Percentiles rank a stretch among this genome's conserved stretches.
Conservation (phyloP, 2,329 filamentous ascomycete genomes). For the Alternaria brassicae region DNA sequence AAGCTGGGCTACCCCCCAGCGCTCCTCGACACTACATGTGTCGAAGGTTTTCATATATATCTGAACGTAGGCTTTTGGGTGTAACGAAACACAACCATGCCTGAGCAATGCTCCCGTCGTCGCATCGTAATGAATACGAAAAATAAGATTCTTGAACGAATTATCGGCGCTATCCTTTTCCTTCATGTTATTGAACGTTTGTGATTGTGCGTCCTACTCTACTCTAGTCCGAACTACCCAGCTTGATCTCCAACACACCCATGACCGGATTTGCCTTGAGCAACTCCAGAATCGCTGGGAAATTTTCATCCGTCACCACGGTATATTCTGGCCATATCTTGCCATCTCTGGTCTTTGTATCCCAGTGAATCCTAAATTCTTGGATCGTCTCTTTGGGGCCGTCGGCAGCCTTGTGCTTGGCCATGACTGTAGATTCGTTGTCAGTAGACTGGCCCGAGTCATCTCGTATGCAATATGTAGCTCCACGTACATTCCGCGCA, state of each 20-base stretch:
- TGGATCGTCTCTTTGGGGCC: constrained; percentile 34
- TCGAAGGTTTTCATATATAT: constrained; percentile 2
- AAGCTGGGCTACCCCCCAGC: neutral
- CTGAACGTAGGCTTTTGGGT: neutral
- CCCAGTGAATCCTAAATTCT: constrained; percentile 44
- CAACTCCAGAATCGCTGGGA: constrained; percentile 38
- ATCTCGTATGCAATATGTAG: neutral
- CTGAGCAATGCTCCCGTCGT: neutral
- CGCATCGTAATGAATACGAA: neutral
- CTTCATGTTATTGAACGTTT: neutral
- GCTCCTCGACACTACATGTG: neutral
- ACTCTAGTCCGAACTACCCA: constrained; percentile 26
- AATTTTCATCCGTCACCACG: constrained; percentile 43
- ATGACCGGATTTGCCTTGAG: constrained; percentile 32
- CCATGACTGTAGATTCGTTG: constrained; percentile 33
- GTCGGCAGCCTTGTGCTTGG: constrained; percentile 39
- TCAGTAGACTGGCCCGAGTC: neutral
- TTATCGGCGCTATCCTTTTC: neutral
- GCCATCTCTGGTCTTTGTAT: constrained; percentile 32
- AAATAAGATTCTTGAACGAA: neutral
- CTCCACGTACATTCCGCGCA: constrained; percentile 38
- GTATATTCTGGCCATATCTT: constrained; percentile 48
- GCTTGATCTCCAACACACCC: constrained; percentile 45
- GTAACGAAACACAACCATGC: constrained; percentile 4
- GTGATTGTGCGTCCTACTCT: neutral